Conservation (phyloP, 139 green algal genomes). For the Chlamydomonas incerta region DNA sequence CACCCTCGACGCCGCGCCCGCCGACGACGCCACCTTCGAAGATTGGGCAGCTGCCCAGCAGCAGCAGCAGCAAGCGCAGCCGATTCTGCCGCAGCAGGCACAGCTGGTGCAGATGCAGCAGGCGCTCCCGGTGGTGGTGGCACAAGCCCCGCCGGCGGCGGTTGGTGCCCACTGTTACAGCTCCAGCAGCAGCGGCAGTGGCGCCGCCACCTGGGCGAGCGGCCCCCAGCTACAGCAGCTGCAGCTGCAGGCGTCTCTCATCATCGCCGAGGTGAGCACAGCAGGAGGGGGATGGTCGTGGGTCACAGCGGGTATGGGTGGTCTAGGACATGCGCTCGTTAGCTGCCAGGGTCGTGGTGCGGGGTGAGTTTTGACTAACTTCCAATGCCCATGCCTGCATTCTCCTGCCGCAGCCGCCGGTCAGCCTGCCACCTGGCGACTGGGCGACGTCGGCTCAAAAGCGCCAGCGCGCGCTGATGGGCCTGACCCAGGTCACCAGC, state of each 20-base stretch:
- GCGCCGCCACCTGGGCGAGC: too few species aligned
- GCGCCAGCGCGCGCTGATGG: background rate
- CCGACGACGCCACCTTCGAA: background rate
- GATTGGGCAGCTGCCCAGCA: background rate
- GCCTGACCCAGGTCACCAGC: background rate
- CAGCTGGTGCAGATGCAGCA: background rate
- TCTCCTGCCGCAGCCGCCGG: background rate
- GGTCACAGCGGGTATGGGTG: too few species aligned
- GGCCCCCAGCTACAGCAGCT: background rate
- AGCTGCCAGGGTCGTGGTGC: too few species aligned
- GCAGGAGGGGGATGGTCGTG: too few species aligned
- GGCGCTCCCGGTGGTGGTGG: background rate
- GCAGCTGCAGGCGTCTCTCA: background rate
- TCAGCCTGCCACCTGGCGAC: background rate
- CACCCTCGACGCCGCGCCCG: background rate
- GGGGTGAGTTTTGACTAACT: too few species aligned
- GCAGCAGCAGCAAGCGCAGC: background rate
- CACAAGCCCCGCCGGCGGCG: background rate
- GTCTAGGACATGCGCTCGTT: too few species aligned
- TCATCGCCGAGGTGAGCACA: too few species aligned
- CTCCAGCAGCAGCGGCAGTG: too few species aligned
- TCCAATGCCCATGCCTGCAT: background rate
- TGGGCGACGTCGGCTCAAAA: conserved; percentile 13
- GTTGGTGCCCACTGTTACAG: too few species aligned
- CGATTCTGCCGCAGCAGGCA: background rate